Conservation (phyloP, 768 basidiomycete species). For the Amylocystis lapponica region DNA sequence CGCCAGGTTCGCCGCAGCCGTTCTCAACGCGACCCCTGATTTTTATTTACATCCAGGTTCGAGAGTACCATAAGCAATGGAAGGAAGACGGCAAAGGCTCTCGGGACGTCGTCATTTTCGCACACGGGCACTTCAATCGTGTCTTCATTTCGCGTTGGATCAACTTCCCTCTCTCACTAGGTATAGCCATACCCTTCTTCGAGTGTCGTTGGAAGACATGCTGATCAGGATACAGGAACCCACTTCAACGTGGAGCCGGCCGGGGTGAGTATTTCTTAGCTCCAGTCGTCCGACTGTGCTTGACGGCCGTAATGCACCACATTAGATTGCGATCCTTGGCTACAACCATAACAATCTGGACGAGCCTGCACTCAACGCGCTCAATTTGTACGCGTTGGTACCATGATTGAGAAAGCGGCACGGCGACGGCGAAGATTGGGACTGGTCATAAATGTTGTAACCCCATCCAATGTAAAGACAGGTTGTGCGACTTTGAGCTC, state of each 20-base stretch:
- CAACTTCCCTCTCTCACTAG: conserved; percentile 53
- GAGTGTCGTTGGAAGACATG: conserved; percentile 8
- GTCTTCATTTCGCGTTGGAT: conserved; percentile 82
- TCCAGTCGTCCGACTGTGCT: conserved; percentile 5
- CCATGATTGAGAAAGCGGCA: too few species aligned
- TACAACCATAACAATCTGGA: conserved; percentile 79
- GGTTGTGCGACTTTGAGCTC: too few species aligned
- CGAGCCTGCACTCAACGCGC: conserved; percentile 71
- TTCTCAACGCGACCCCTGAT: background rate
- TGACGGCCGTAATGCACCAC: background rate
- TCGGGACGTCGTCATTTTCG: conserved; percentile 83
- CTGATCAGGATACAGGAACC: conserved; percentile 39
- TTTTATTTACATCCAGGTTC: conserved; percentile 42
- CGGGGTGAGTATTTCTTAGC: conserved; percentile 40
- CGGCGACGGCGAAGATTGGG: too few species aligned
- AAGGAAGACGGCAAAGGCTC: conserved; percentile 59
- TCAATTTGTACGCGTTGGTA: conserved; percentile 55
- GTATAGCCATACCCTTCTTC: conserved; percentile 27
- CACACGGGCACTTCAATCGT: conserved; percentile 82
- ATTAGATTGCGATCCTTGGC: conserved; percentile 68
- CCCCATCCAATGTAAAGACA: too few species aligned
- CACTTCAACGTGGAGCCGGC: conserved; percentile 84
- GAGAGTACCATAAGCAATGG: conserved; percentile 66
- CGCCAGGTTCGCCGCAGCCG: conserved; percentile 43
- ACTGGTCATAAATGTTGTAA: too few species aligned